Percentiles rank a stretch among this genome's conserved stretches.
These are phyloP conservation scores for Quercus wislizeni DNA, from an alignment of 306 rosid genomes.

Conservation along the genomic window DNA sequence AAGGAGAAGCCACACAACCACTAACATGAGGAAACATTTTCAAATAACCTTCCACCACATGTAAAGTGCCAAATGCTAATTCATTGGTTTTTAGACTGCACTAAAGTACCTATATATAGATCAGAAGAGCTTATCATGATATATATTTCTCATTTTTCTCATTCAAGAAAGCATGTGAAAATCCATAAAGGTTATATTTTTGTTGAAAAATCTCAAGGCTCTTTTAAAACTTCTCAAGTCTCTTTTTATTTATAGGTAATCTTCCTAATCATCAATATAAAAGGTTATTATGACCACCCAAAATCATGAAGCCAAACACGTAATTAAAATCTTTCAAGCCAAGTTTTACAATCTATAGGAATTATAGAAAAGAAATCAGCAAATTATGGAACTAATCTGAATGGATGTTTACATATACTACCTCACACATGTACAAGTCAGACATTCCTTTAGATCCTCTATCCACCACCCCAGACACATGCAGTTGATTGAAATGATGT, in stretches of 20 bases:
- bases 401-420: slow-evolving; percentile 22
- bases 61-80: no score
- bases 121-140: no score
- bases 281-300: background rate
- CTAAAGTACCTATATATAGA: no score
- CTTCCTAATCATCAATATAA: background rate
- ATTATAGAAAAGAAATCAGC: background rate
- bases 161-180: background rate
- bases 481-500: slow-evolving; percentile 38
- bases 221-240: background rate
- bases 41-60: no score
- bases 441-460: slow-evolving; percentile 55
- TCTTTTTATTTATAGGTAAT: no score
- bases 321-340: background rate
- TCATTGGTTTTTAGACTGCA: no score
- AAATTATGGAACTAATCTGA: background rate
- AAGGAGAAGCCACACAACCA: no score
- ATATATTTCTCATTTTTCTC: background rate
- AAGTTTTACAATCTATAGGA: background rate
- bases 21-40: no score
- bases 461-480: slow-evolving; percentile 46
- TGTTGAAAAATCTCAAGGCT: background rate
- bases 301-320: background rate
- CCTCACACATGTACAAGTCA: slow-evolving; percentile 56
- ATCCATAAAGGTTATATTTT: background rate